Conservation (phyloP, 2,329 filamentous ascomycete species). For the Hymenoscyphus albidus region DNA sequence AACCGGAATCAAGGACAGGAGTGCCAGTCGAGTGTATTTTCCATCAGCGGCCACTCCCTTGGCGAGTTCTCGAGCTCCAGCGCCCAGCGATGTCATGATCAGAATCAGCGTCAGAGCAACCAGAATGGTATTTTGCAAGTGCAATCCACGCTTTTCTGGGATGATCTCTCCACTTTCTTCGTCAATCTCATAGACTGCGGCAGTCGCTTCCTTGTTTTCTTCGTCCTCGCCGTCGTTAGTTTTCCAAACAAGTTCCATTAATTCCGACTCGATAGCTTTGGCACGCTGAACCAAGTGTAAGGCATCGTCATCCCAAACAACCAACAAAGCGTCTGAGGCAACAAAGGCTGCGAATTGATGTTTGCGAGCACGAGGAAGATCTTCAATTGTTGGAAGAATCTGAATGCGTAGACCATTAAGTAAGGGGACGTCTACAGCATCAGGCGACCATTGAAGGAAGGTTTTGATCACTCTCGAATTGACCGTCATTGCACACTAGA, state of each 20-base stretch:
- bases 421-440: conserved; percentile 70
- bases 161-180: conserved; percentile 66
- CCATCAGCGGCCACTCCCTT: conserved; percentile 65
- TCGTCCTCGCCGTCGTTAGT: conserved; percentile 52
- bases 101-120: conserved; percentile 64
- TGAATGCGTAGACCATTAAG: conserved; percentile 75
- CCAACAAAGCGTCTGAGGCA: conserved; percentile 63
- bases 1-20: conserved; percentile 63
- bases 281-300: conserved; percentile 66
- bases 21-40: conserved; percentile 58
- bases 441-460: conserved; percentile 68
- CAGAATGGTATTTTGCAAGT: conserved; percentile 66
- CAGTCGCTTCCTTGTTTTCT: conserved; percentile 44
- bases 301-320: conserved; percentile 82
- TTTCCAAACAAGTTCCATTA: conserved; percentile 76
- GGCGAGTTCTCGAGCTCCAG: conserved; percentile 65
- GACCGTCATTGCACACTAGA: conserved; percentile 72
- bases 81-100: conserved; percentile 63
- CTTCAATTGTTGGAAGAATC: conserved; percentile 67
- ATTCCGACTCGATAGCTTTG: conserved; percentile 67
- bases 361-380: conserved; percentile 67
- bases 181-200: conserved; percentile 57
- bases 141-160: conserved; percentile 61
- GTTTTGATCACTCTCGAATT: conserved; percentile 77
- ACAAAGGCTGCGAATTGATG: conserved; percentile 80